A percentile compares a stretch with the other conserved stretches of the same genome.
phyloP scores from a whole-genome alignment of 2,329 filamentous ascomycete species.

The Furcasterigmium furcatum region DNA sequence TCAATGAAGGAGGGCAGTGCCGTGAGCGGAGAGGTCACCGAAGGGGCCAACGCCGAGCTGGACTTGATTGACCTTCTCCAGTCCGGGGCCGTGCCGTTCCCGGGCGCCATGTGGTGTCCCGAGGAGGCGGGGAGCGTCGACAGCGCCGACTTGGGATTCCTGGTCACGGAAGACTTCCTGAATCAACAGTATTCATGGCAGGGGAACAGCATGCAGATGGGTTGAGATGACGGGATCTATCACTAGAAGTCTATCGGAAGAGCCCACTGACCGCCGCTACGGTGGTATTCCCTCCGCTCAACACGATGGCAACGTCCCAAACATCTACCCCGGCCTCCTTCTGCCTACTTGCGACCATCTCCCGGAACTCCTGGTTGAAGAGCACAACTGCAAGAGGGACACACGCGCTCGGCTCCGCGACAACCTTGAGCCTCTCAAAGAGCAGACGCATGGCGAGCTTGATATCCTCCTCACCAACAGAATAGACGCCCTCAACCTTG shows the following conservation, averaged over 20 bases:
- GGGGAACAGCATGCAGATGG: background rate
- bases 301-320: background rate
- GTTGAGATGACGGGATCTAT: too few relatives aligned
- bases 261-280: background rate
- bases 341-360: constrained; percentile 28
- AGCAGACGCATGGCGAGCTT: constrained; percentile 57
- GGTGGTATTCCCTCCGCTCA: background rate
- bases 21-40: background rate
- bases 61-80: constrained; percentile 4
- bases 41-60: background rate
- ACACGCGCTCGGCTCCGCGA: constrained; percentile 62
- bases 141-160: constrained; percentile 1
- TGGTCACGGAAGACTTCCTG: constrained; percentile 8
- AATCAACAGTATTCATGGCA: constrained; percentile 1
- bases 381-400: constrained; percentile 59
- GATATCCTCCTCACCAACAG: constrained; percentile 62
- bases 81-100: background rate
- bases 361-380: constrained; percentile 59
- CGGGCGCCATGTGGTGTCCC: background rate
- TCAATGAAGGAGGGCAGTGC: constrained; percentile 5
- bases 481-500: constrained; percentile 54
- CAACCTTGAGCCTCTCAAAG: constrained; percentile 61
- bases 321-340: background rate
- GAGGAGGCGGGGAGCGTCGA: background rate
- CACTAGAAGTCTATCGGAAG: too few relatives aligned